phyloP scores from a whole-genome alignment of 129 eudicot species.

The Centrapalus pauciflorus region DNA sequence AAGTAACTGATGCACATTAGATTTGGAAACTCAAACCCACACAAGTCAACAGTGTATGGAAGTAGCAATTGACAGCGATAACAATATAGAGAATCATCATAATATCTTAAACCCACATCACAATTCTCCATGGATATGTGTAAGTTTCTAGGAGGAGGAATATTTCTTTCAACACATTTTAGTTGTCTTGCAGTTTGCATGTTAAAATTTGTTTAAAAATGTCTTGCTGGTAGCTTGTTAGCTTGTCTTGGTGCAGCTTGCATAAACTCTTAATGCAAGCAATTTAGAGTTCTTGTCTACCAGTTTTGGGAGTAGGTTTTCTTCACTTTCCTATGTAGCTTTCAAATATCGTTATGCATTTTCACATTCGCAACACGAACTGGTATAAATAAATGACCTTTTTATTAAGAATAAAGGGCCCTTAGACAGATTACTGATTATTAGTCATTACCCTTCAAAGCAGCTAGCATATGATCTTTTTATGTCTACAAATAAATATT shows the following conservation, averaged over 20 bases:
- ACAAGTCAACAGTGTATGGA: neutral
- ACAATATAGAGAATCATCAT: neutral
- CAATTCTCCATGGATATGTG: neutral
- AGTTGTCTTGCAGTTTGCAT: neutral
- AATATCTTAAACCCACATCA: neutral
- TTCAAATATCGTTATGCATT: neutral
- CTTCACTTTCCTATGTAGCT: neutral
- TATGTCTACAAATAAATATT: slow-evolving; percentile 4
- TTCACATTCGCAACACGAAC: neutral
- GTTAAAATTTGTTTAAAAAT: neutral
- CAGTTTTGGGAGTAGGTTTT: no score
- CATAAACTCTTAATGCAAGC: neutral
- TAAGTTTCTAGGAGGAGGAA: neutral
- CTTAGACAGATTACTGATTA: neutral
- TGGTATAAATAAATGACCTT: neutral
- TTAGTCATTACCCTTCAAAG: neutral
- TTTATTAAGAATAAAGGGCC: neutral
- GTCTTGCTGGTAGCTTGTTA: neutral
- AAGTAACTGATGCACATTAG: neutral
- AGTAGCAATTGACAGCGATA: neutral
- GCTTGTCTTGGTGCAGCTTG: neutral
- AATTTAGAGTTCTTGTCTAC: neutral
- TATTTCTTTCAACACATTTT: neutral
- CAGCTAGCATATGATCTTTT: neutral
- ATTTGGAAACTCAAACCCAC: neutral